Percentiles rank a stretch among this genome's conserved stretches.
Evolutionary conservation across 257 asterid genomes (phyloP).

Genomic region (Striga asiatica): DNA sequence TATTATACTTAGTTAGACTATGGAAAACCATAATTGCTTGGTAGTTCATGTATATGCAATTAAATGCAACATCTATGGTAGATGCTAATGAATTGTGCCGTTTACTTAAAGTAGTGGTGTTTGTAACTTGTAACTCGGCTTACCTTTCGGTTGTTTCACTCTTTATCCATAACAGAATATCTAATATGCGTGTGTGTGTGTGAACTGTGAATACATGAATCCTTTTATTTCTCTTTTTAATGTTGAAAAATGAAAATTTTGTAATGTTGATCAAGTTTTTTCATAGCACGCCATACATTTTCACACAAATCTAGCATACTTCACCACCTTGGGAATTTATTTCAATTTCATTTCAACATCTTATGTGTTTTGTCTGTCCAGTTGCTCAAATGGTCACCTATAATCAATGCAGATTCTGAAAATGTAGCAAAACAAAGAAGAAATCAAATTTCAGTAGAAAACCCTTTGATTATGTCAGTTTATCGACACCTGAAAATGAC

Average conservation of each 20-base stretch:
- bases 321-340: not conserved
- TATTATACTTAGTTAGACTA: not conserved
- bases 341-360: not conserved
- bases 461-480: constrained; percentile 9
- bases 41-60: too few species aligned
- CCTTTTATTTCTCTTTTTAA: not conserved
- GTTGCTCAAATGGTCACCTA: constrained; percentile 12
- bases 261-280: too few species aligned
- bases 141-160: not conserved
- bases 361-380: constrained; percentile 4
- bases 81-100: not conserved
- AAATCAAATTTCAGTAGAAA: not conserved
- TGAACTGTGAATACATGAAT: too few species aligned
- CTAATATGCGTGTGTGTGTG: too few species aligned
- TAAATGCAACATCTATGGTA: not conserved
- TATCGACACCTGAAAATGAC: constrained; percentile 37
- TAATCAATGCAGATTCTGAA: constrained; percentile 4
- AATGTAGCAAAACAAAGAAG: constrained; percentile 7
- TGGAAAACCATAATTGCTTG: not conserved
- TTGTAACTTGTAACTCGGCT: not conserved
- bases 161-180: not conserved
- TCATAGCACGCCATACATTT: too few species aligned
- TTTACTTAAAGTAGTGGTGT: not conserved
- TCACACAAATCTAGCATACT: not conserved
- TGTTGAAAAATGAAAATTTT: too few species aligned